A percentile compares a stretch with the other conserved stretches of the same genome.
Evolutionary conservation across 352 stramenopile genomes (phyloP).

Genomic region (Phytophthora syringae): DNA sequence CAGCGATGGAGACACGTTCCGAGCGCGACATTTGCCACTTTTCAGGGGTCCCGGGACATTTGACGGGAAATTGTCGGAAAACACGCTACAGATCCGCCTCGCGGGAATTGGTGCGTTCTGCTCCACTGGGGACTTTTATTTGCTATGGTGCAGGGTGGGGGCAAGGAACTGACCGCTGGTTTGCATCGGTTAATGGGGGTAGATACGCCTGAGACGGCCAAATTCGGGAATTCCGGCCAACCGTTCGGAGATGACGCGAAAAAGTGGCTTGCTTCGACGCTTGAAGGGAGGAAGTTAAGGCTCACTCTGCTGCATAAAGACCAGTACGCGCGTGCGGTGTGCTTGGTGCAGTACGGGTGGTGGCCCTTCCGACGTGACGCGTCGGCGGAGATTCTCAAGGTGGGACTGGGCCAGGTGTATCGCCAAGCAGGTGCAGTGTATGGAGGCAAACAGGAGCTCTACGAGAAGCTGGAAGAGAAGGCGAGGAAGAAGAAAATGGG

Average conservation of each 20-base stretch:
- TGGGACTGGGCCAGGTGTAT: slow-evolving; percentile 75
- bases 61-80: slow-evolving; percentile 69
- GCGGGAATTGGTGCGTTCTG: slow-evolving; percentile 64
- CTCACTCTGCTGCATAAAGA: slow-evolving; percentile 86
- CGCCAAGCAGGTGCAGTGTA: slow-evolving; percentile 84
- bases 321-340: slow-evolving; percentile 85
- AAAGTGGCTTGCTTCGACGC: slow-evolving; percentile 56
- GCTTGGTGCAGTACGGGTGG: slow-evolving; percentile 78
- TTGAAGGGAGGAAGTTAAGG: slow-evolving; percentile 63
- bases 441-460: slow-evolving; percentile 68
- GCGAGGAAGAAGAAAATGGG: slow-evolving; percentile 69
- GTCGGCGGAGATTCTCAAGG: slow-evolving; percentile 84
- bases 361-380: slow-evolving; percentile 85
- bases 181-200: not conserved
- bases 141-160: not conserved
- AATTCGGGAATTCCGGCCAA: slow-evolving; percentile 82
- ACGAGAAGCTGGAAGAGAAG: slow-evolving; percentile 70
- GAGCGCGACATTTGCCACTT: slow-evolving; percentile 70
- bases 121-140: not conserved
- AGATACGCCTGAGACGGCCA: slow-evolving; percentile 87
- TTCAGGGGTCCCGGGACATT: slow-evolving; percentile 46
- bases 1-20: slow-evolving; percentile 88
- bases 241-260: slow-evolving; percentile 85
- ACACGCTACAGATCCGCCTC: slow-evolving; percentile 87
- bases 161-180: not conserved